These are phyloP conservation scores for Acephala macrosclerotiorum DNA, from an alignment of 2,329 filamentous ascomycete species.

Conservation along the genomic window DNA sequence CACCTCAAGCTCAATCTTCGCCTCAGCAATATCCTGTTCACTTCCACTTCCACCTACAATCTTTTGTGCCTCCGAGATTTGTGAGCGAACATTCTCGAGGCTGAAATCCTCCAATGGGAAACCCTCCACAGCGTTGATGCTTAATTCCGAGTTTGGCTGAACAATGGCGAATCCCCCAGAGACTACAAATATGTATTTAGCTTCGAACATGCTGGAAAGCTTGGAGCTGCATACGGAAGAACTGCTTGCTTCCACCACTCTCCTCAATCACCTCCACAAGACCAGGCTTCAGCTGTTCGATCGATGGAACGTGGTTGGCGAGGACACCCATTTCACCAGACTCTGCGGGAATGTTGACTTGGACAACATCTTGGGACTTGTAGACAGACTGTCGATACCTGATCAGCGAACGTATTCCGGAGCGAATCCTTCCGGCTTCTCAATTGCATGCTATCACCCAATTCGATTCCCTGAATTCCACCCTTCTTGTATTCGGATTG, in stretches of 20 bases:
- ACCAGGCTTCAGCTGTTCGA: slow-evolving; percentile 98
- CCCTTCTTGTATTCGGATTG: neutral
- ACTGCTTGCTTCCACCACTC: slow-evolving; percentile 74
- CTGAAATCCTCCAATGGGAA: slow-evolving; percentile 97
- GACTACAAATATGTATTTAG: slow-evolving; percentile 61
- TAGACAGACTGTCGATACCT: slow-evolving; percentile 67
- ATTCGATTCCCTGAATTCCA: neutral
- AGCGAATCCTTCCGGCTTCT: slow-evolving; percentile 38
- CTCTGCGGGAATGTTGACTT: slow-evolving; percentile 98
- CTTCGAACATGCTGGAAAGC: neutral
- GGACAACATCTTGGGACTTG: slow-evolving; percentile 76
- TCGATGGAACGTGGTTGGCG: slow-evolving; percentile 97
- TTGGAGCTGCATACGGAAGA: slow-evolving; percentile 80
- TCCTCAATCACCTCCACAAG: slow-evolving; percentile 51
- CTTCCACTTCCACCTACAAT: slow-evolving; percentile 88
- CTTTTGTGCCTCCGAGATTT: slow-evolving; percentile 96
- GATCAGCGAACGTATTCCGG: slow-evolving; percentile 50
- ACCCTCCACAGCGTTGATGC: slow-evolving; percentile 98
- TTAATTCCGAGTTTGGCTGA: slow-evolving; percentile 91
- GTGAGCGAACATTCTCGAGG: slow-evolving; percentile 84
- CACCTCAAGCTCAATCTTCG: slow-evolving; percentile 99
- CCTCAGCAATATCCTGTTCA: slow-evolving; percentile 97
- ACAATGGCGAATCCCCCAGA: slow-evolving; percentile 97
- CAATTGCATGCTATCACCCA: neutral
- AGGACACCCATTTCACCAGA: slow-evolving; percentile 99